Evolutionary conservation across 2,329 filamentous ascomycete species (phyloP), one percentile per base, ranked within the genome.

Genomic region (Pseudopithomyces maydicus): DNA sequence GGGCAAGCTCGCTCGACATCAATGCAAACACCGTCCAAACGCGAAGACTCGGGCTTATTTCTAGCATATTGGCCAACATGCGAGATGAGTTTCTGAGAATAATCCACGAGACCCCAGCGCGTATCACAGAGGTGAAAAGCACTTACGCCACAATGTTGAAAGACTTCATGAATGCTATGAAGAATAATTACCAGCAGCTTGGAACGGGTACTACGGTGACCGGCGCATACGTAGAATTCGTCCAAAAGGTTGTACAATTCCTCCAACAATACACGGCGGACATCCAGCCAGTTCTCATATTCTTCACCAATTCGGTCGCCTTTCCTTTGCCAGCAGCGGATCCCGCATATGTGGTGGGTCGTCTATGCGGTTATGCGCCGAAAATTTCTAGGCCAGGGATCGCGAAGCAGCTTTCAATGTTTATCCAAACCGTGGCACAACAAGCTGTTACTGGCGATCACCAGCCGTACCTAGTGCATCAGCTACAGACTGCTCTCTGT

Each of bases 331-430:
- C 86, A 6, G 78, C 79, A 2, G 77, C 74, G 1, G 86, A 89
- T 65, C 86, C 86, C 1, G 83, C 80, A 0, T 89, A 88, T 66
- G 84, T 89, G 22, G 82, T 87, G 4, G 85, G 84, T 8, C 81
- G 81, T 55, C 74, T 89, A 32, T 85, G 84, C 61, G 81, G 84
- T 43, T 88, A 88, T 58, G 81, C 80, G 12, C 77, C 83, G 1
- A 85, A 83, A 61, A 72, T 87, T 2, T 72, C 70, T 2, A 78
- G 82, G 22, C 60, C 74, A 7, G 80, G 81, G 55, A 79, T 79
- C 11, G 77, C 80, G 6, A 86, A 84, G 61, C 80, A 85, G 55
- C 75, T 88, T 33, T 80, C 79, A 6, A 77, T 78, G n/a, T 88
- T 87, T 69, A 70, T 88, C 14, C 84, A 87, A 53, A 82, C 81